Evolutionary conservation across 495 filamentous ascomycete species (phyloP), one percentile per base, ranked within the genome.

Genomic region (Lophium mytilinum): DNA sequence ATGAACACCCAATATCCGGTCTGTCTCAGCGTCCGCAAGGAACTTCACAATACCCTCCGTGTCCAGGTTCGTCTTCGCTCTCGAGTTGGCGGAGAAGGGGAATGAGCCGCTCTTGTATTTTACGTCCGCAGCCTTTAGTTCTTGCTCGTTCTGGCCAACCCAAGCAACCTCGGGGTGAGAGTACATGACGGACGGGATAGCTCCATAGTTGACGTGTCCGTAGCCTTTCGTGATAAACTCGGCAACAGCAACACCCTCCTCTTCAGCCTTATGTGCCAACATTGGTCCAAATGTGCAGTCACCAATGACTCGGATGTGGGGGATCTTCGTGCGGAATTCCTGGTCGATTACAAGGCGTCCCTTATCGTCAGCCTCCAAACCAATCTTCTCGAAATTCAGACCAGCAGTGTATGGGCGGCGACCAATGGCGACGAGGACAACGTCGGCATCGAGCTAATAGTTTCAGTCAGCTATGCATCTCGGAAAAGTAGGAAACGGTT

Each of bases 251-350:
- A 96, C 90, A 53, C 78, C 93, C 77, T 98, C 93, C 77, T 98
- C 93, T 77, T 98, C 93, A 41, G 94, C 93, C 81, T 98, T 98
- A 81, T 98, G 93, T 50, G 93, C 93, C 66, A 98, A 84, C 93
- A 98, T 98, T 65, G 93, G 94, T 15, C 93, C 93, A 75, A 97
- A 98, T 15, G 93, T 98, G 71, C 83, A 88, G 74, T 98, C 93
- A 67, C 93, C 93, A 62, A 98, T 85, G 68, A 90, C 91, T 61
- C 93, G 91, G 73, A 98, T 95, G 77, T 98, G 94, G 11, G 90
- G 86, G 52, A 92, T 72, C 78, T 95, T 96, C 67, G 93, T 97
- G 75, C 93, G 90, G 80, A 95, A 98, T 77, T 98, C 90, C 67
- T 89, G 86, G 80, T 98, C 93, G 72, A 98, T 96, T 66, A 97